phyloP scores from a whole-genome alignment of 441 rosid species.

The Raphanus hybrid region DNA sequence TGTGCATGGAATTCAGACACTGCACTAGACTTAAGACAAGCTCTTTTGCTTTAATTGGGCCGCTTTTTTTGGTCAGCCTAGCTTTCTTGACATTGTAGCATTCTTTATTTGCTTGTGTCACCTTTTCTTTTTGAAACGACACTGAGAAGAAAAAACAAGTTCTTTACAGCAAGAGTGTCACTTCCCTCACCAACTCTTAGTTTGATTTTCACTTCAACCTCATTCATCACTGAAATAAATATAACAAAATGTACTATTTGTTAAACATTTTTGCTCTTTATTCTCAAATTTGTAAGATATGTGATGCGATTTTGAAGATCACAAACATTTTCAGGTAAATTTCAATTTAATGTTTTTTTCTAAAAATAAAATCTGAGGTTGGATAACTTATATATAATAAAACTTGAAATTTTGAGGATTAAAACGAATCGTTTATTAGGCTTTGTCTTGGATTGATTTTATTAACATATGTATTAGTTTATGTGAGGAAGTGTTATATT shows the following conservation, averaged over 20 bases:
- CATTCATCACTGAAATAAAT: background rate
- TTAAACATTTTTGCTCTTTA: background rate
- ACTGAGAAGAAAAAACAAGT: background rate
- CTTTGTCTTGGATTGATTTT: too few species aligned
- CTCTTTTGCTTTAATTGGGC: conserved; percentile 13
- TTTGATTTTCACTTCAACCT: conserved; percentile 15
- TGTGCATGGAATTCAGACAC: conserved; percentile 33
- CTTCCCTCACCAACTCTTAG: conserved; percentile 34
- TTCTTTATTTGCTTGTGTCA: conserved; percentile 18
- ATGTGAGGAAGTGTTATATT: background rate
- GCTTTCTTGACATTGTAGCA: conserved; percentile 21
- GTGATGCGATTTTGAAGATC: too few species aligned
- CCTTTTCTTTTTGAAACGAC: background rate
- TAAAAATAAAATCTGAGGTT: too few species aligned
- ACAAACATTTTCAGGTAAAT: too few species aligned
- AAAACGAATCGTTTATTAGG: too few species aligned
- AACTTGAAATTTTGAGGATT: too few species aligned
- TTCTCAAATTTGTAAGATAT: background rate
- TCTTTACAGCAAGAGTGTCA: conserved; percentile 12
- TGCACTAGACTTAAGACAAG: background rate
- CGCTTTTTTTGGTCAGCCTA: conserved; percentile 13
- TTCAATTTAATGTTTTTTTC: too few species aligned
- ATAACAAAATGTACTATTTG: background rate
- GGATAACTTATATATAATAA: too few species aligned
- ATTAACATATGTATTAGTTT: background rate